Conservation (phyloP, 2,329 filamentous ascomycete species). For the Epichloe coenophiala region DNA sequence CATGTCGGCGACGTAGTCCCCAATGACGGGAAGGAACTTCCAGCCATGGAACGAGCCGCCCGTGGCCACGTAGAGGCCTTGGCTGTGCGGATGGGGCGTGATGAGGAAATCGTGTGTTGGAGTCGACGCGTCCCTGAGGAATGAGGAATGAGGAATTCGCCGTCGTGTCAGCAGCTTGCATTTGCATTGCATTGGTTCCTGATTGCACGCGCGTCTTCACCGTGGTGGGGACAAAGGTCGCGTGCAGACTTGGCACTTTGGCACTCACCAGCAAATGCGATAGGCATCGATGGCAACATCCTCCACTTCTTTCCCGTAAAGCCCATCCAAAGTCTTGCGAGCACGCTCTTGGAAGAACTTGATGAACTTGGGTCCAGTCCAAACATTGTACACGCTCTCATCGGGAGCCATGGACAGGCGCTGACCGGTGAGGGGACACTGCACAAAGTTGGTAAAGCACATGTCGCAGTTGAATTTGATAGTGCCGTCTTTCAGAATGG, state of each 20-base stretch:
- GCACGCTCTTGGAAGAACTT: constrained; percentile 31
- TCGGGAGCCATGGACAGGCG: constrained; percentile 38
- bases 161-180: neutral
- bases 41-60: constrained; percentile 52
- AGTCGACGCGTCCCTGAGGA: constrained; percentile 43
- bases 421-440: constrained; percentile 30
- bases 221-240: constrained; percentile 1
- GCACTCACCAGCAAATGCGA: constrained; percentile 31
- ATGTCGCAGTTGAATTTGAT: constrained; percentile 50
- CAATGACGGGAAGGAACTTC: constrained; percentile 51
- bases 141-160: neutral
- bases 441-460: constrained; percentile 41
- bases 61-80: constrained; percentile 44
- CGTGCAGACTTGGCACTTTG: constrained; percentile 7
- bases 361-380: constrained; percentile 25
- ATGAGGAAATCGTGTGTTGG: constrained; percentile 51
- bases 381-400: constrained; percentile 27
- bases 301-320: constrained; percentile 28
- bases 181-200: neutral
- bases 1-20: constrained; percentile 42
- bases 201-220: neutral
- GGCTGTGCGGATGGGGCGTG: constrained; percentile 33
- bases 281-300: constrained; percentile 27
- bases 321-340: constrained; percentile 23
- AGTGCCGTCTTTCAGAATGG: constrained; percentile 30